Percentiles rank a stretch among this genome's conserved stretches.
Evolutionary conservation across 257 asterid genomes (phyloP).

Genomic region (Echites panduratus): DNA sequence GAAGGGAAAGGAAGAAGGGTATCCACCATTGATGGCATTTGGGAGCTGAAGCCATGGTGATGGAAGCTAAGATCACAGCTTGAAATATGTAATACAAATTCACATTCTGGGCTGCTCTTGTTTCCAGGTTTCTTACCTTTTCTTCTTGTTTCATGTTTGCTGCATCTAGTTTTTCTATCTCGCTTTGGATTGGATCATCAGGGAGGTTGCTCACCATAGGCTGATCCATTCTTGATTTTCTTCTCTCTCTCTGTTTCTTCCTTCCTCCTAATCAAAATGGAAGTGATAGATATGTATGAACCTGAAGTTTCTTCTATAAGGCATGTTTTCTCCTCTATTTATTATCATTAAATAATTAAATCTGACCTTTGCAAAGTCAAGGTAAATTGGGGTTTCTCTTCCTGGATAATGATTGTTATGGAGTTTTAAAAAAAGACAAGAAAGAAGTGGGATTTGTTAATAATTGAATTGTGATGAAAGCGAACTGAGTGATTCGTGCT

Average conservation of each 20-base stretch:
- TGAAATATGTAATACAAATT: conserved; percentile 50
- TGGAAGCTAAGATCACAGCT: conserved; percentile 43
- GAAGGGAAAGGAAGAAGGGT: conserved; percentile 38
- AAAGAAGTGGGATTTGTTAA: neutral
- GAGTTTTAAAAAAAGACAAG: neutral
- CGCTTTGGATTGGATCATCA: conserved; percentile 23
- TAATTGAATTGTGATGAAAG: neutral
- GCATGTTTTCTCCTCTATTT: neutral
- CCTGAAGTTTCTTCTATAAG: neutral
- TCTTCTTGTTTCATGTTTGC: conserved; percentile 34
- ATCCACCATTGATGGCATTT: conserved; percentile 48
- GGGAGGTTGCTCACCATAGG: conserved; percentile 5
- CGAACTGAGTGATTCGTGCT: neutral
- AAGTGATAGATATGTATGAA: neutral
- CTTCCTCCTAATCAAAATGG: neutral
- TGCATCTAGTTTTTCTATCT: conserved; percentile 24
- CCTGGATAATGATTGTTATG: neutral
- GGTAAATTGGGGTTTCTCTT: neutral
- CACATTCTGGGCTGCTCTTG: conserved; percentile 41
- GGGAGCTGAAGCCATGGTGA: conserved; percentile 23
- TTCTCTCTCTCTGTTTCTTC: neutral
- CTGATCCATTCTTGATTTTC: conserved; percentile 18
- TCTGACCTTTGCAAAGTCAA: conserved; percentile 12
- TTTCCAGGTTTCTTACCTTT: conserved; percentile 30
- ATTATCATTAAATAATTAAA: neutral